These are phyloP conservation scores for Fusarium illudens DNA, from an alignment of 2,329 filamentous ascomycete species.

Conservation along the genomic window DNA sequence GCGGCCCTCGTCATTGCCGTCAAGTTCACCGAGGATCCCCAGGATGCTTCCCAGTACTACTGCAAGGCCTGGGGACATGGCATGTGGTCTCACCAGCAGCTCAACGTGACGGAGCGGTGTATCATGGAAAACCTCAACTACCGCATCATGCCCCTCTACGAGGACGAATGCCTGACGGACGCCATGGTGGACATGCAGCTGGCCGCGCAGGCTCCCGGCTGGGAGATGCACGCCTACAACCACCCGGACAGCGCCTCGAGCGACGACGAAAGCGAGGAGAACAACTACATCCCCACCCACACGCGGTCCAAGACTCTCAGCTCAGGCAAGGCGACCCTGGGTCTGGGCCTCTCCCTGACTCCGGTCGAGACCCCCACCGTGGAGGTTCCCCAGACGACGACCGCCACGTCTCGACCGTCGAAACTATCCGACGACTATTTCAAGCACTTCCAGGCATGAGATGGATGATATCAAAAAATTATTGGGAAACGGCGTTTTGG, in stretches of 20 bases:
- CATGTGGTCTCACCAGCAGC: slow-evolving; percentile 67
- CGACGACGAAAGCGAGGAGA: slow-evolving; percentile 42
- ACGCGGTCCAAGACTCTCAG: slow-evolving; percentile 49
- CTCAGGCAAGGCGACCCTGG: slow-evolving; percentile 33
- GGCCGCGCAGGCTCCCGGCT: slow-evolving; percentile 52
- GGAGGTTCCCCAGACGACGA: slow-evolving; percentile 14
- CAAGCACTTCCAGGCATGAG: slow-evolving; percentile 33
- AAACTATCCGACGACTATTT: slow-evolving; percentile 38
- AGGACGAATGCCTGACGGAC: slow-evolving; percentile 64
- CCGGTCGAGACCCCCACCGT: slow-evolving; percentile 38
- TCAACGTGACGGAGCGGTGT: slow-evolving; percentile 70
- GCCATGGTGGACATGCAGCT: slow-evolving; percentile 71
- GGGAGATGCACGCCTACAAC: slow-evolving; percentile 40
- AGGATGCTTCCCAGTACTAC: slow-evolving; percentile 63
- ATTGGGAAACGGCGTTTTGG: slow-evolving; percentile 33
- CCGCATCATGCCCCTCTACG: slow-evolving; percentile 68
- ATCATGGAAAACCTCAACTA: slow-evolving; percentile 72
- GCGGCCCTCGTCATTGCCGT: slow-evolving; percentile 69
- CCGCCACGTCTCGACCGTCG: slow-evolving; percentile 35
- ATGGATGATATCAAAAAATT: slow-evolving; percentile 20
- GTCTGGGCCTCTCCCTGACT: slow-evolving; percentile 40
- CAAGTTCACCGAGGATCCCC: slow-evolving; percentile 71
- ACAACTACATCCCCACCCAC: slow-evolving; percentile 44
- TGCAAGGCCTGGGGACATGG: slow-evolving; percentile 61
- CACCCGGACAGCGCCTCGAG: slow-evolving; percentile 44